These are phyloP conservation scores for Syncephalastrum sp. DNA, from an alignment of 371 early-diverging fungal genomes.

Conservation along the genomic window DNA sequence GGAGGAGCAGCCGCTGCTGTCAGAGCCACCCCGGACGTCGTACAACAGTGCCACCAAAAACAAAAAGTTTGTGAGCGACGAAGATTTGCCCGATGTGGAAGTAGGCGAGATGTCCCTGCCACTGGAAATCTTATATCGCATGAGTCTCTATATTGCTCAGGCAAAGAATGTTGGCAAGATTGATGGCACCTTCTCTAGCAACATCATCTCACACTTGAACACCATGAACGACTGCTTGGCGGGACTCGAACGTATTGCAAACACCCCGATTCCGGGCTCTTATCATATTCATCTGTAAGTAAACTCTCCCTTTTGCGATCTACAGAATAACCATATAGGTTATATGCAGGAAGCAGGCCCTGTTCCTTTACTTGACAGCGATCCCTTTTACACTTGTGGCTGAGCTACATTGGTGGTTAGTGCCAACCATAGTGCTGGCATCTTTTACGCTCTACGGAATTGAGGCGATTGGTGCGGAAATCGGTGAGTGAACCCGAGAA, in stretches of 20 bases:
- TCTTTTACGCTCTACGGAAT: slow-evolving; percentile 75
- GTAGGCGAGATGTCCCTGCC: slow-evolving; percentile 57
- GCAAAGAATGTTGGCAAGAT: slow-evolving; percentile 45
- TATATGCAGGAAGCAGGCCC: slow-evolving; percentile 57
- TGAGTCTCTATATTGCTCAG: slow-evolving; percentile 53
- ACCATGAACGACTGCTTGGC: slow-evolving; percentile 66
- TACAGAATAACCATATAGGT: neutral
- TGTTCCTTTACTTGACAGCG: slow-evolving; percentile 62
- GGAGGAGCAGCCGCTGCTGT: slow-evolving; percentile 8
- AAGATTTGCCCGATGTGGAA: slow-evolving; percentile 41
- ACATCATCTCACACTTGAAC: slow-evolving; percentile 50
- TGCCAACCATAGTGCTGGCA: slow-evolving; percentile 61
- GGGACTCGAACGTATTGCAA: slow-evolving; percentile 73
- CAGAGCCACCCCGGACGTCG: neutral
- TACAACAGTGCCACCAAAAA: slow-evolving; percentile 1
- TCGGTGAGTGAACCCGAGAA: slow-evolving; percentile 18
- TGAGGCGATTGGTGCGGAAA: slow-evolving; percentile 60
- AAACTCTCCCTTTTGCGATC: neutral
- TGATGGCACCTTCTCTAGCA: slow-evolving; percentile 48
- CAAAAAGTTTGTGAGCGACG: slow-evolving; percentile 30
- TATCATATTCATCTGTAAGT: slow-evolving; percentile 73
- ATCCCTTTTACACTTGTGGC: slow-evolving; percentile 71
- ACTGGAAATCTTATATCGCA: slow-evolving; percentile 56
- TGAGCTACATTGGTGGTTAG: slow-evolving; percentile 53
- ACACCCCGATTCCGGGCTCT: slow-evolving; percentile 78